Evolutionary conservation across 768 basidiomycete species (phyloP).

Genomic region (Mycena capillaripes): DNA sequence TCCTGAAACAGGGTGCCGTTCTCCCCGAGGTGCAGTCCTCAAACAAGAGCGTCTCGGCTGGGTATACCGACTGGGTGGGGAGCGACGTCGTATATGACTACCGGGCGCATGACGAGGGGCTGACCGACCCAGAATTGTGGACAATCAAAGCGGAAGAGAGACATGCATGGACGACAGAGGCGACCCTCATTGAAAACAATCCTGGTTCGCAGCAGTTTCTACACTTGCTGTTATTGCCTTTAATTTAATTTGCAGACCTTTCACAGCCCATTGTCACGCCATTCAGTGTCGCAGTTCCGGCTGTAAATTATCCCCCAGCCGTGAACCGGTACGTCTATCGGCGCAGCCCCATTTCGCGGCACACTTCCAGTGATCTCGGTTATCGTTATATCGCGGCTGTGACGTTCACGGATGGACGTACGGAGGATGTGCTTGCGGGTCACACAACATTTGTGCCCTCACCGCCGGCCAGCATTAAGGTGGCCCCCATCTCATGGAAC

Average conservation of each 20-base stretch:
- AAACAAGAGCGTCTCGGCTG: neutral
- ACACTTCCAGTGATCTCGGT: neutral
- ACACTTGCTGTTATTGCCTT: neutral
- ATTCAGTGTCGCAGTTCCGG: conserved; percentile 14
- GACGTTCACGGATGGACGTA: conserved; percentile 15
- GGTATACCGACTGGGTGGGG: neutral
- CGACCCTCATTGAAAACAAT: conserved; percentile 2
- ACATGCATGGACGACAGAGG: conserved; percentile 17
- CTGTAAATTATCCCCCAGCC: conserved; percentile 18
- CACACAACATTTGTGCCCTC: conserved; percentile 10
- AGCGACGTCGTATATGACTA: conserved; percentile 14
- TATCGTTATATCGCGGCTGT: conserved; percentile 18
- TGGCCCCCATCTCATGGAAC: neutral
- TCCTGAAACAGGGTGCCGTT: conserved; percentile 17
- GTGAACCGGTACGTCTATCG: neutral
- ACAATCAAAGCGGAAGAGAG: conserved; percentile 21
- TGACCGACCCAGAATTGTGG: conserved; percentile 19
- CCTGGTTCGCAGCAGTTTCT: neutral
- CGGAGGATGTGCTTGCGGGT: neutral
- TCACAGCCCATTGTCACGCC: conserved; percentile 3
- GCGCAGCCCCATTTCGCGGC: neutral
- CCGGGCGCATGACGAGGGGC: conserved; percentile 5
- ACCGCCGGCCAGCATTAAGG: too few relatives aligned
- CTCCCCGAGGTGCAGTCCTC: conserved; percentile 15
- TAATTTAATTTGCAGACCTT: neutral